A percentile compares a stretch with the other conserved stretches of the same genome.
Evolutionary conservation across 2,329 filamentous ascomycete species (phyloP).

Genomic region (Pezicula rhizophila): DNA sequence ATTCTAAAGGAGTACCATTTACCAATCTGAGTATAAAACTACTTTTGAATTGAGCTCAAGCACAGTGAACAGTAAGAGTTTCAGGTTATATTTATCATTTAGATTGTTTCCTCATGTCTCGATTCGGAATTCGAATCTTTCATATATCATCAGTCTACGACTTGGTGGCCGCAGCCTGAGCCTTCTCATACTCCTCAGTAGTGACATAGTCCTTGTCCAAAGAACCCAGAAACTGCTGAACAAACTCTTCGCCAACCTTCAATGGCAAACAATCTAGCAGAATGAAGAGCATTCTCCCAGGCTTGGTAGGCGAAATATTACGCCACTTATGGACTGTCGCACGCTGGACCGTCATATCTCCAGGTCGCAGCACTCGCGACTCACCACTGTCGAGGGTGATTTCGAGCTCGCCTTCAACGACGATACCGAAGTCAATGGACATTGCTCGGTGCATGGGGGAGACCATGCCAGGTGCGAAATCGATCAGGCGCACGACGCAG

Average conservation of each 20-base stretch:
- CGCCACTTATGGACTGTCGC: conserved; percentile 6
- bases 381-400: conserved; percentile 9
- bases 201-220: background rate
- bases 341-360: conserved; percentile 8
- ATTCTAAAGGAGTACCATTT: too few relatives aligned
- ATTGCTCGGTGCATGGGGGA: conserved; percentile 7
- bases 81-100: too few relatives aligned
- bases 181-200: too few relatives aligned
- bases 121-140: too few relatives aligned
- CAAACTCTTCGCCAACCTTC: background rate
- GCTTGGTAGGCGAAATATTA: conserved; percentile 1
- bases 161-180: too few relatives aligned
- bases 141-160: too few relatives aligned
- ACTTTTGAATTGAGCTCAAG: too few relatives aligned
- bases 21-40: too few relatives aligned
- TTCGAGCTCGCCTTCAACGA: conserved; percentile 8
- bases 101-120: too few relatives aligned
- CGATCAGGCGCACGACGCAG: conserved; percentile 7
- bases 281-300: background rate
- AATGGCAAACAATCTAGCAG: background rate
- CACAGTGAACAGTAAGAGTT: too few relatives aligned
- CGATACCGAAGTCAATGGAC: conserved; percentile 7
- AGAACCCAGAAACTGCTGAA: background rate
- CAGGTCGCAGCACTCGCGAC: conserved; percentile 1
- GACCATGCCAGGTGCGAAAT: conserved; percentile 4